phyloP scores from a whole-genome alignment of 352 stramenopile species.

The Globisporangium acanthophoron region DNA sequence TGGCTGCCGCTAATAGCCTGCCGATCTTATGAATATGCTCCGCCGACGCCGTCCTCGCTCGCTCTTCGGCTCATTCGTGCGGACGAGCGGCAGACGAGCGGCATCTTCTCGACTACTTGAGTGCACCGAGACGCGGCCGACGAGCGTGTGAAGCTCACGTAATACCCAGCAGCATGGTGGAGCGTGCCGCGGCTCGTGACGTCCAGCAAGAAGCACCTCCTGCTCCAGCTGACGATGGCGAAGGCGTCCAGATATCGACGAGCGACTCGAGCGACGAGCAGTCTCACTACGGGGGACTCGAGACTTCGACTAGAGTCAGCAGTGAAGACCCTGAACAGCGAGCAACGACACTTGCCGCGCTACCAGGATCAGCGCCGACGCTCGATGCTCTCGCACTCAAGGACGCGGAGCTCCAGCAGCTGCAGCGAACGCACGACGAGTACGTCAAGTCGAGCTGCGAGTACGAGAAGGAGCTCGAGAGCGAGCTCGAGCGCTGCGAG shows the following conservation, averaged over 20 bases:
- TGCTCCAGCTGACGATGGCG: neutral
- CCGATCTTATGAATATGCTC: neutral
- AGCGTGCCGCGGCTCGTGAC: neutral
- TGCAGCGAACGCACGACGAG: conserved; percentile 66
- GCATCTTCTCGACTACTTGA: too few relatives aligned
- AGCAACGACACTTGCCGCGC: too few relatives aligned
- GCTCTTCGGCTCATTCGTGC: neutral
- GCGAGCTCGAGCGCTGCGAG: conserved; percentile 53
- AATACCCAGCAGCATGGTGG: neutral
- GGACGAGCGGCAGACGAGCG: too few relatives aligned
- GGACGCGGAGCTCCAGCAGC: conserved; percentile 29
- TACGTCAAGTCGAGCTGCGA: conserved; percentile 72
- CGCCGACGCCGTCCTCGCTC: neutral
- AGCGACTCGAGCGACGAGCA: too few relatives aligned
- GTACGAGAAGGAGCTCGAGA: conserved; percentile 68
- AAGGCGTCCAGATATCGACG: neutral
- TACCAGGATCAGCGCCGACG: neutral
- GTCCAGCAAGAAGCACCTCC: neutral
- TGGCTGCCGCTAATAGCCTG: neutral
- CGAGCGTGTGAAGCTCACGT: neutral
- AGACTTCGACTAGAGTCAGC: too few relatives aligned
- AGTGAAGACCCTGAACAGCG: too few relatives aligned
- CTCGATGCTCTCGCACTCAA: conserved; percentile 2
- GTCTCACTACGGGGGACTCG: too few relatives aligned
- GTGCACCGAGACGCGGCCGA: too few relatives aligned